These are phyloP conservation scores for Pugionium dolabratum DNA, from an alignment of 345 rosid genomes.

Conservation along the genomic window DNA sequence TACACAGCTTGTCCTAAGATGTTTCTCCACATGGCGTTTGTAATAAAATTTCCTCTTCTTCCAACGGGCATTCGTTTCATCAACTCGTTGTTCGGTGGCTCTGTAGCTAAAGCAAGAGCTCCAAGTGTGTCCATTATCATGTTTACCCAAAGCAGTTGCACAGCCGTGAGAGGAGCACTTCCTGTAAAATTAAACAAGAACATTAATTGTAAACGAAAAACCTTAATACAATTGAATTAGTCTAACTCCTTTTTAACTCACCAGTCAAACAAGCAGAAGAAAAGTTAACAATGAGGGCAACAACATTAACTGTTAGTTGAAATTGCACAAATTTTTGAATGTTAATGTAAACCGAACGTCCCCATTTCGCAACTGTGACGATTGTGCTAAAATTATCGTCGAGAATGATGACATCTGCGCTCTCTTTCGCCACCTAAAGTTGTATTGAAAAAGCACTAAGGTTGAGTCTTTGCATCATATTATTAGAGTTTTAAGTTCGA, in stretches of 20 bases:
- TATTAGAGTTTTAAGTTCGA: neutral
- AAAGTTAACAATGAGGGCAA: slow-evolving; percentile 81
- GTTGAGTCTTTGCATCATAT: neutral
- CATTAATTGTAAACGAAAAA: no score
- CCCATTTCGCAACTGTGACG: slow-evolving; percentile 92
- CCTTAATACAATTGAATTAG: no score
- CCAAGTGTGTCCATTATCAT: slow-evolving; percentile 87
- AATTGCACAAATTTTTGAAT: slow-evolving; percentile 93
- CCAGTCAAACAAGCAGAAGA: slow-evolving; percentile 93
- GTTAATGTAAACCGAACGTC: slow-evolving; percentile 86
- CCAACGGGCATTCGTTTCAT: slow-evolving; percentile 69
- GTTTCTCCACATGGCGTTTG: slow-evolving; percentile 94
- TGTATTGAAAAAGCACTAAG: neutral
- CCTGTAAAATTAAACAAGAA: slow-evolving; percentile 34
- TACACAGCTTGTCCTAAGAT: slow-evolving; percentile 81
- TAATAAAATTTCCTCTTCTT: slow-evolving; percentile 67
- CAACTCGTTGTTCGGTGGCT: slow-evolving; percentile 67
- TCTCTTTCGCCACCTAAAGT: slow-evolving; percentile 87
- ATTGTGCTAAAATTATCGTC: slow-evolving; percentile 95
- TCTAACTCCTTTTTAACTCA: slow-evolving; percentile 17
- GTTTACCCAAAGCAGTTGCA: slow-evolving; percentile 84
- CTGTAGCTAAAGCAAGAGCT: slow-evolving; percentile 87
- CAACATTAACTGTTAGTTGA: slow-evolving; percentile 87
- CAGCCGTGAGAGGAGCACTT: slow-evolving; percentile 73
- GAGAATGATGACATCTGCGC: slow-evolving; percentile 88